Base-by-base conservation (phyloP, 2,329 filamentous ascomycete genomes). In the Stemphylium vesicarium region DNA sequence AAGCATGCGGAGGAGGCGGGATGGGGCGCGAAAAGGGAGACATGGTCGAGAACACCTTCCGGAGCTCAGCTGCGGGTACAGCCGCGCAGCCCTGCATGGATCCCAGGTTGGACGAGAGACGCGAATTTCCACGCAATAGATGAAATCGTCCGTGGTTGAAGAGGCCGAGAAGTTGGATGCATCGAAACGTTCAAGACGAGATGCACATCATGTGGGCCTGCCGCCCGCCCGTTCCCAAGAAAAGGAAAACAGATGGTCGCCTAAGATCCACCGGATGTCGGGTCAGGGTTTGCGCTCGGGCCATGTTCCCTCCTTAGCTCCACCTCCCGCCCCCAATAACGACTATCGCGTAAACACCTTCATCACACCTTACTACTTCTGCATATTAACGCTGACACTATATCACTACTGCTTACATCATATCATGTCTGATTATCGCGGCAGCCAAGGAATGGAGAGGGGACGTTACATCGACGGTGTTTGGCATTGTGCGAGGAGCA, bases 381-480 rank as follows among this genome's bases (percentile, higher is more conserved):
- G 26, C 26, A 7, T 11, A 29, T 29, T 9, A 7, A 29, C 26
- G 4, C 2, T 29, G 10, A 29, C 26, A 29, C 2, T 4, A 29
- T 2, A 13, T 15, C 18, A 18, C 13, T 4, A 20, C 31, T 11
- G 16, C 3, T 22, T n/a, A 15, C 13, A 35, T 1, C 4, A 29
- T 11, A 10, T 15, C 42, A 72, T 72, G 67, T 65, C 67, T 43
- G 56, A 3, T 20, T 20, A 4, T 20, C 20, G 20, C 20, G 20
- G 4, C 20, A 20, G 3, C 20, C 20, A 20, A 20, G 3, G 20
- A 29, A 7, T 11, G 9, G 5, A 59, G 11, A 60, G 54, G 48
- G 69, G 67, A 9, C 47, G 60, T 20, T 67, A 72, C 29, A 18
- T 59, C 3, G 59, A 69, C n/a, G 66, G 67, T 13, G 56, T 64